These are phyloP conservation scores for Paracoccidioides brasiliensis DNA, from an alignment of 2,329 filamentous ascomycete species.

Conservation along the genomic window DNA sequence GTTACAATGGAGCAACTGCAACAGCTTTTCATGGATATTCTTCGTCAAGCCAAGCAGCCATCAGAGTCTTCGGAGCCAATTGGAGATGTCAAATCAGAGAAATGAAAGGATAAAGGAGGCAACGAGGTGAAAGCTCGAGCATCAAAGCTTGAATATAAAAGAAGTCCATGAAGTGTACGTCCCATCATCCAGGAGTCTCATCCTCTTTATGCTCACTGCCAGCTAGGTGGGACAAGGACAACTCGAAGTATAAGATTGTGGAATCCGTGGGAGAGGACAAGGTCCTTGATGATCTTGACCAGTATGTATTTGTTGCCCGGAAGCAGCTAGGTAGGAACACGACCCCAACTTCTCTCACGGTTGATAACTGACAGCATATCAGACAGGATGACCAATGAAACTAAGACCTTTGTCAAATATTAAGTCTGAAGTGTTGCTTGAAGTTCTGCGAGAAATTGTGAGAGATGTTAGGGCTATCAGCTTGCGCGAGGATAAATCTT, in stretches of 20 bases:
- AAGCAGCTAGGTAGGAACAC: constrained; percentile 12
- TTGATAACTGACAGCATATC: constrained; percentile 12
- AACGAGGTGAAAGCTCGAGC: constrained; percentile 7
- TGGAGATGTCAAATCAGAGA: not conserved
- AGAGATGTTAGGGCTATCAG: constrained; percentile 19
- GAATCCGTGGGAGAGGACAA: constrained; percentile 12
- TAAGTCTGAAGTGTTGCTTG: constrained; percentile 21
- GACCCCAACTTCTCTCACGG: constrained; percentile 6
- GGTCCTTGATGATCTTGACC: constrained; percentile 12
- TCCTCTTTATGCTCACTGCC: constrained; percentile 7
- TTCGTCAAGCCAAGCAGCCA: constrained; percentile 1
- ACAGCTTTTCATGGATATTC: not conserved
- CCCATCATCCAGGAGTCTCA: constrained; percentile 3
- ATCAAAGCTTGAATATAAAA: constrained; percentile 14
- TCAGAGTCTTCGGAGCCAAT: not conserved
- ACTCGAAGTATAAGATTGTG: constrained; percentile 19
- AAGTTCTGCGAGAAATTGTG: constrained; percentile 20
- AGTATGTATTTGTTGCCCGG: too few species aligned
- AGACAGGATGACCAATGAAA: constrained; percentile 14
- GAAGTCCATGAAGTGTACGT: constrained; percentile 14
- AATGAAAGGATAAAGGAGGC: not conserved
- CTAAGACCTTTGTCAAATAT: constrained; percentile 19
- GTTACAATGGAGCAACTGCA: constrained; percentile 1
- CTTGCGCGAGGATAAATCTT: constrained; percentile 20
- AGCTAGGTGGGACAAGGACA: constrained; percentile 17